Conservation (phyloP, 1,284 basidiomycete genomes). For the Bjerkandera adusta region DNA sequence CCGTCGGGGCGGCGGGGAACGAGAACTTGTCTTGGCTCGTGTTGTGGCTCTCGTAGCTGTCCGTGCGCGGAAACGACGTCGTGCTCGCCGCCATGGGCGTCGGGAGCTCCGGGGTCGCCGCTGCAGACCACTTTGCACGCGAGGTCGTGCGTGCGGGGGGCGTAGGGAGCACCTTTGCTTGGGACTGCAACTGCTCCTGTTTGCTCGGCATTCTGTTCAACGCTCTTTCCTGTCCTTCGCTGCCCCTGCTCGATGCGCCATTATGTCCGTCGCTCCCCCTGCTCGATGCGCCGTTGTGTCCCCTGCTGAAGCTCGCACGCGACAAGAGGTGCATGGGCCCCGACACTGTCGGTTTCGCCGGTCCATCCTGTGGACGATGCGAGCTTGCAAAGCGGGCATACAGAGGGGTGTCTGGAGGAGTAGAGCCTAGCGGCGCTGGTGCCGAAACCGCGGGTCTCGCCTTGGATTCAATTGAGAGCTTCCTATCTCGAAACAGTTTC, state of each 20-base stretch:
- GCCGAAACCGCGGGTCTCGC: constrained; percentile 15
- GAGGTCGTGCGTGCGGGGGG: constrained; percentile 2
- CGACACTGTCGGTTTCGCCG: constrained; percentile 26
- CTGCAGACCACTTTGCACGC: background rate
- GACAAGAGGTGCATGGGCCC: constrained; percentile 26
- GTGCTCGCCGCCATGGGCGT: background rate
- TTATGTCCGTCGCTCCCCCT: background rate
- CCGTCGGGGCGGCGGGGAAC: background rate
- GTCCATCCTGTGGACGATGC: constrained; percentile 14
- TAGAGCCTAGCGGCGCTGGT: constrained; percentile 11
- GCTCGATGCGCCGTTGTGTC: background rate
- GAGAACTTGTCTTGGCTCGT: background rate
- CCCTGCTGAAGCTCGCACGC: constrained; percentile 11
- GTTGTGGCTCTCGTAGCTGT: background rate
- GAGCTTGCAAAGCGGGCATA: constrained; percentile 29
- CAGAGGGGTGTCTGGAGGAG: constrained; percentile 22
- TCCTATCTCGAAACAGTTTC: constrained; percentile 25
- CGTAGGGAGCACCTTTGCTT: background rate
- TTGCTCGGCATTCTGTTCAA: constrained; percentile 9
- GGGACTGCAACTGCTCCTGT: constrained; percentile 7
- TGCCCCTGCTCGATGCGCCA: background rate
- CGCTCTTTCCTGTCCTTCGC: constrained; percentile 2
- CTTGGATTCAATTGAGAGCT: constrained; percentile 10
- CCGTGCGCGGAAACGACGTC: background rate
- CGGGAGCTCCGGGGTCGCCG: background rate